These are phyloP conservation scores for Polytrichum formosum DNA, from an alignment of 225 moss, liverwort and hornwort genomes.

Conservation along the genomic window DNA sequence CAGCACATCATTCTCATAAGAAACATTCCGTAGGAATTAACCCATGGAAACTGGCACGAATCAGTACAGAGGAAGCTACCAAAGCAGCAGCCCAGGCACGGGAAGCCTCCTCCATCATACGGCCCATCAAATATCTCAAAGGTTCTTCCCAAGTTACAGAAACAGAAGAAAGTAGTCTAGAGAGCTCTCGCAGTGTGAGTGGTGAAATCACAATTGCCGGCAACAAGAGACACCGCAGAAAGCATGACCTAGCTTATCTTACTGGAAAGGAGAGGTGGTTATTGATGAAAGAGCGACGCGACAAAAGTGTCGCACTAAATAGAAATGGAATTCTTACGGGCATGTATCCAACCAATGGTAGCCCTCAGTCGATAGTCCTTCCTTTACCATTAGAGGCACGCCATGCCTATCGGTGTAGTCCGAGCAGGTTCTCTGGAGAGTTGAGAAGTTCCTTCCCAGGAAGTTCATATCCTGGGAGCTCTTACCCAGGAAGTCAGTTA, in stretches of 20 bases:
- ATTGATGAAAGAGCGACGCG: constrained; percentile 41
- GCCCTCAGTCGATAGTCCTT: constrained; percentile 28
- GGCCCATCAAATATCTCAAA: constrained; percentile 40
- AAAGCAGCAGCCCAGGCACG: constrained; percentile 61
- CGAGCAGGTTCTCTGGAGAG: constrained; percentile 50
- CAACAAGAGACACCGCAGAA: constrained; percentile 60
- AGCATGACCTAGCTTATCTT: constrained; percentile 31
- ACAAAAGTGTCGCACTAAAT: constrained; percentile 18
- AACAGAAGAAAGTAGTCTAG: constrained; percentile 85
- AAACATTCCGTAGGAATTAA: constrained; percentile 64
- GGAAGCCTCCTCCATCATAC: constrained; percentile 54
- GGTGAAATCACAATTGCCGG: constrained; percentile 61
- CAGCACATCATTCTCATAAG: constrained; percentile 33
- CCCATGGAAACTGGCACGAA: constrained; percentile 82
- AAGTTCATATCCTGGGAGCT: constrained; percentile 50
- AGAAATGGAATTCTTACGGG: constrained; percentile 17
- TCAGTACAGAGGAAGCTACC: constrained; percentile 62
- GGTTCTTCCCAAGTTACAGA: constrained; percentile 50
- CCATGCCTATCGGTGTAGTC: constrained; percentile 33
- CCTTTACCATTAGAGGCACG: constrained; percentile 32
- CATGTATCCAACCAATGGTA: background rate
- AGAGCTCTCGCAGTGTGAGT: constrained; percentile 49
- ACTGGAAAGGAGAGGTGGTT: constrained; percentile 45
- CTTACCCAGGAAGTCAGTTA: constrained; percentile 36
- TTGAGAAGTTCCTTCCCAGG: constrained; percentile 35